Percentiles rank a stretch among this genome's conserved stretches.
These are phyloP conservation scores for Sisymbrium altissimum DNA, from an alignment of 345 rosid genomes.

Conservation along the genomic window DNA sequence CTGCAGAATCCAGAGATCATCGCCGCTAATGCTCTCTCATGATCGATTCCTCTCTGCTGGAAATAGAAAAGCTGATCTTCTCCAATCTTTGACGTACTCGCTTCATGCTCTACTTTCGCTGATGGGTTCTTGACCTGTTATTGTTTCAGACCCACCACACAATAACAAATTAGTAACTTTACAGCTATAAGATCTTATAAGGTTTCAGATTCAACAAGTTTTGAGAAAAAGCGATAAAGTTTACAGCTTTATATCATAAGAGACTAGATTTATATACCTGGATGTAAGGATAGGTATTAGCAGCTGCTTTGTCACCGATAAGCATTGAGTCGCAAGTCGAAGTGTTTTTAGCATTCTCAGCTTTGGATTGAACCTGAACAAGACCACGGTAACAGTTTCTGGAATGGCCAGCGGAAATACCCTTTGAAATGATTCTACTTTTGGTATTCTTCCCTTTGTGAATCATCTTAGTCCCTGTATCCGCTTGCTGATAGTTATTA, in stretches of 20 bases:
- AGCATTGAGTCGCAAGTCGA: constrained; percentile 98
- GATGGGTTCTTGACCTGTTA: constrained; percentile 82
- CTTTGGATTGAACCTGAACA: constrained; percentile 93
- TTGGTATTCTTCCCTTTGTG: constrained; percentile 89
- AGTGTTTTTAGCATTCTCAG: constrained; percentile 82
- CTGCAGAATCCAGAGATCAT: constrained; percentile 93
- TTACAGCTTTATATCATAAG: neutral
- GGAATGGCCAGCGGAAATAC: constrained; percentile 74
- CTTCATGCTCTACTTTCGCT: constrained; percentile 91
- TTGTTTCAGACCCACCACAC: neutral
- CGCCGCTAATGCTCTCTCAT: constrained; percentile 95
- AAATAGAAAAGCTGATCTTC: constrained; percentile 97
- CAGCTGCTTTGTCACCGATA: constrained; percentile 88
- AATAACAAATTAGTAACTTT: neutral
- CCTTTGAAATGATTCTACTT: constrained; percentile 90
- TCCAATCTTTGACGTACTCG: constrained; percentile 90
- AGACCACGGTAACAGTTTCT: constrained; percentile 93
- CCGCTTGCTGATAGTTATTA: constrained; percentile 84
- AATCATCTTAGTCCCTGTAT: constrained; percentile 94
- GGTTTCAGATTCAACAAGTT: neutral
- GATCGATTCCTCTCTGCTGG: constrained; percentile 93
- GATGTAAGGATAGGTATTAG: constrained; percentile 97
- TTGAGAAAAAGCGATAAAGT: neutral
- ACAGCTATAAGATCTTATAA: neutral
- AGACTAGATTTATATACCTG: constrained; percentile 45